Conservation (phyloP, 345 rosid species). For the Cardamine occulta region DNA sequence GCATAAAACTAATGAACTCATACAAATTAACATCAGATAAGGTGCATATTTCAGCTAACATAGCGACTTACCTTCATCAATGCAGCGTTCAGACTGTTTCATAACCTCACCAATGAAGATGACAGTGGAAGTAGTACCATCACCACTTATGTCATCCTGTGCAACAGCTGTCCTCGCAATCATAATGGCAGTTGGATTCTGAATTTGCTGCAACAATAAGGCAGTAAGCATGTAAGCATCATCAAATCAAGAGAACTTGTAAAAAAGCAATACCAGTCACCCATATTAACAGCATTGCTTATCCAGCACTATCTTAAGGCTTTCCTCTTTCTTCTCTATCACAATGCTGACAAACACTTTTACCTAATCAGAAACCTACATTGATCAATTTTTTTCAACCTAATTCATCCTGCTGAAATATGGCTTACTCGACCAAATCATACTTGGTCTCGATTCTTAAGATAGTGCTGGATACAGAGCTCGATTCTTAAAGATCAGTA, state of each 20-base stretch:
- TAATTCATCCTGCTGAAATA: background rate
- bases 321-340: conserved; percentile 1
- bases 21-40: background rate
- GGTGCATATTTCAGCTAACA: conserved; percentile 5
- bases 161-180: conserved; percentile 99
- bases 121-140: conserved; percentile 97
- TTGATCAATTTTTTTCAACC: background rate
- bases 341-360: background rate
- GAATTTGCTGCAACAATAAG: conserved; percentile 90
- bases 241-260: background rate
- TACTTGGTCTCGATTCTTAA: background rate
- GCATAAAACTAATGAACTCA: background rate
- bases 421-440: conserved; percentile 5
- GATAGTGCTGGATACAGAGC: conserved; percentile 29
- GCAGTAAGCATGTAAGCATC: conserved; percentile 47
- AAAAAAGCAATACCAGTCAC: background rate
- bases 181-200: conserved; percentile 98
- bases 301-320: background rate
- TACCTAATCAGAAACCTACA: conserved; percentile 11
- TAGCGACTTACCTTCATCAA: conserved; percentile 75
- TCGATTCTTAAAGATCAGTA: conserved; percentile 22
- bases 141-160: conserved; percentile 98
- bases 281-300: background rate
- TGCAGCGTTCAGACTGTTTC: conserved; percentile 96
- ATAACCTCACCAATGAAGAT: conserved; percentile 96